Evolutionary conservation across 2,329 filamentous ascomycete species (phyloP), one percentile per base, ranked within the genome.

Genomic region (Alternaria infectoria): DNA sequence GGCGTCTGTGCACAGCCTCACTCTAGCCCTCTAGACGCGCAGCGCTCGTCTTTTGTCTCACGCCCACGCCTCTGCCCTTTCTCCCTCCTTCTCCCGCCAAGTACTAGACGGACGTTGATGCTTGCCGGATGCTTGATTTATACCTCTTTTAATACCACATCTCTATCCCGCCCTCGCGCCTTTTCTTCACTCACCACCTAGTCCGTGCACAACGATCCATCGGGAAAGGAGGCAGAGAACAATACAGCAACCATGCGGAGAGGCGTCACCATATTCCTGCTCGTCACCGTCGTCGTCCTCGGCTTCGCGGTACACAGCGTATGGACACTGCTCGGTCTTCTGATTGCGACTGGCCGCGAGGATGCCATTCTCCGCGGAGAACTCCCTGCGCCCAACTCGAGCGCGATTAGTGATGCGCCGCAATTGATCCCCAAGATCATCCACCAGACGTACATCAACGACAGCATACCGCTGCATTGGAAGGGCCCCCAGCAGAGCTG

Each of bases 371-470:
- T 86, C 67, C 85, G 85, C 67, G 84, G 87, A 55, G 90, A 92
- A 70, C 84, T 92, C 46, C 89, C 89, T 13, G 86, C 88, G 9
- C 87, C 88, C 15, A 88, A 89, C 73, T 88, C 88, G 5, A 86
- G 85, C 65, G 73, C 87, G 67, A 86, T 87, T 68, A 85, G 86
- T 65, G 82, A 84, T 51, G 82, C 83, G 50, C 84, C 86, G 10
- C 87, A 89, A 69, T 77, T 91, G 68, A 91, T 93, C 54, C 90
- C 90, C 51, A 91, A 91, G 80, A 92, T 93, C 74, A 91, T 93
- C 60, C 90, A 93, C 81, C 90, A 93, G 77, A 92, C 90, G 10
- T 92, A 92, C 79, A 88, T 87, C 73, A 92, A 91, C 75, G 86
- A 89, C 59, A 88, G 85, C 46, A 88, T 93, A 43, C 91, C 91